phyloP scores from a whole-genome alignment of 1,284 basidiomycete genomes.

The Flammula alnicola region DNA sequence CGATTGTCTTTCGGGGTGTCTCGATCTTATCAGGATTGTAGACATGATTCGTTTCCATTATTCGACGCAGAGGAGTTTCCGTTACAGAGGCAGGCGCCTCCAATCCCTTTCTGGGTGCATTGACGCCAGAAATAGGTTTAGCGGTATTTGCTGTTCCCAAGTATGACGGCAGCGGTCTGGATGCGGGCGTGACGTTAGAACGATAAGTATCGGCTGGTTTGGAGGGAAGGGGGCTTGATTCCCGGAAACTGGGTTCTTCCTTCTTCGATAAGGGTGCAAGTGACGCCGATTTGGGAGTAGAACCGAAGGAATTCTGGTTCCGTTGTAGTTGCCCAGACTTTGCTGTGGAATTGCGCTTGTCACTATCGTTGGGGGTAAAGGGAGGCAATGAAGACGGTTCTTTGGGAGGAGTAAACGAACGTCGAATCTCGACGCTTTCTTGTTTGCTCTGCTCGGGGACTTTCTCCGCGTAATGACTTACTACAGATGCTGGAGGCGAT shows the following conservation, averaged over 20 bases:
- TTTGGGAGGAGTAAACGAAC: conserved; percentile 8
- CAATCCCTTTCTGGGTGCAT: not conserved
- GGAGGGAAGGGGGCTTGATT: not conserved
- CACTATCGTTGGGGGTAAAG: not conserved
- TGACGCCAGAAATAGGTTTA: not conserved
- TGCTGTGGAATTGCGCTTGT: too few species aligned
- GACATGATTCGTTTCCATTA: conserved; percentile 32
- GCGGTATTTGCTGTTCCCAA: conserved; percentile 6
- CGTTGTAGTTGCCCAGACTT: conserved; percentile 5
- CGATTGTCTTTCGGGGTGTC: conserved; percentile 22
- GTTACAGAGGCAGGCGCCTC: conserved; percentile 1
- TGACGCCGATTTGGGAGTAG: conserved; percentile 6
- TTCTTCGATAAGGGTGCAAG: conserved; percentile 6
- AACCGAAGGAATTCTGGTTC: conserved; percentile 4
- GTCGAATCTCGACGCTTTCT: not conserved
- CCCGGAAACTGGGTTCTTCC: conserved; percentile 6
- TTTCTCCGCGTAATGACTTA: conserved; percentile 11
- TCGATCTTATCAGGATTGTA: conserved; percentile 25
- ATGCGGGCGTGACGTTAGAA: conserved; percentile 7
- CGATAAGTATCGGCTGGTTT: conserved; percentile 12
- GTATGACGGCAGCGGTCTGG: conserved; percentile 23
- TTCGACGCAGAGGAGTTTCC: conserved; percentile 24
- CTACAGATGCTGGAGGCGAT: conserved; percentile 13
- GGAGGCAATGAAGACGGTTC: not conserved
- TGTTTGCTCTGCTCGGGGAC: not conserved